Conservation (phyloP, 192 early-diverging fungal species). For the Geosiphon pyriformis region DNA sequence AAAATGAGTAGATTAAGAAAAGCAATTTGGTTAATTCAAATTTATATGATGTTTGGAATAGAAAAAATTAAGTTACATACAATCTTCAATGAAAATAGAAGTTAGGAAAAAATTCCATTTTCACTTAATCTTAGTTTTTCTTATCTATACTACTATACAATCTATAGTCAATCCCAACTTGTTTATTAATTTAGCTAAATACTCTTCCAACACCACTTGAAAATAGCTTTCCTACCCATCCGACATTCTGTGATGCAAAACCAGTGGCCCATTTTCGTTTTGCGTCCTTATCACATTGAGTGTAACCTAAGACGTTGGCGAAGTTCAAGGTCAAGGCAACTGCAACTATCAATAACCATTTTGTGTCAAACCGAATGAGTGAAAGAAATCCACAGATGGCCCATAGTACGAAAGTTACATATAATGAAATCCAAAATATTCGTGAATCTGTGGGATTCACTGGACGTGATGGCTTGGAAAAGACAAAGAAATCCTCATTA, state of each 20-base stretch:
- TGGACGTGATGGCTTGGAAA: slow-evolving; percentile 52
- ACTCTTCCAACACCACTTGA: slow-evolving; percentile 18
- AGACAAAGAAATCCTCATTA: slow-evolving; percentile 7
- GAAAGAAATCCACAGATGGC: slow-evolving; percentile 70
- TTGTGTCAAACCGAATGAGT: slow-evolving; percentile 63
- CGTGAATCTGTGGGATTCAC: slow-evolving; percentile 85
- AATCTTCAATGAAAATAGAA: no score
- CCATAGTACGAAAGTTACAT: slow-evolving; percentile 83
- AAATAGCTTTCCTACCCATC: slow-evolving; percentile 14
- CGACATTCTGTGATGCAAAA: slow-evolving; percentile 37
- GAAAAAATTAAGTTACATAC: no score
- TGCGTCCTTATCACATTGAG: slow-evolving; percentile 91
- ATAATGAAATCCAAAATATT: slow-evolving; percentile 91
- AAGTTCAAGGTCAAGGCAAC: slow-evolving; percentile 81
- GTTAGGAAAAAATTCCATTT: no score
- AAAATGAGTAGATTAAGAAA: no score
- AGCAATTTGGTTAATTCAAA: no score
- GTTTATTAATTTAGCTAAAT: no score
- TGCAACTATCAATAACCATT: slow-evolving; percentile 81
- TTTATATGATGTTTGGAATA: no score
- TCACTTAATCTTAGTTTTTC: no score
- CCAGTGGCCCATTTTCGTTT: slow-evolving; percentile 68
- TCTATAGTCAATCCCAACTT: no score
- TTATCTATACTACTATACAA: no score
- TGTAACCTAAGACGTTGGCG: slow-evolving; percentile 94